Base-by-base conservation (phyloP, 2,329 filamentous ascomycete genomes). In the Pseudogymnoascus sp. region DNA sequence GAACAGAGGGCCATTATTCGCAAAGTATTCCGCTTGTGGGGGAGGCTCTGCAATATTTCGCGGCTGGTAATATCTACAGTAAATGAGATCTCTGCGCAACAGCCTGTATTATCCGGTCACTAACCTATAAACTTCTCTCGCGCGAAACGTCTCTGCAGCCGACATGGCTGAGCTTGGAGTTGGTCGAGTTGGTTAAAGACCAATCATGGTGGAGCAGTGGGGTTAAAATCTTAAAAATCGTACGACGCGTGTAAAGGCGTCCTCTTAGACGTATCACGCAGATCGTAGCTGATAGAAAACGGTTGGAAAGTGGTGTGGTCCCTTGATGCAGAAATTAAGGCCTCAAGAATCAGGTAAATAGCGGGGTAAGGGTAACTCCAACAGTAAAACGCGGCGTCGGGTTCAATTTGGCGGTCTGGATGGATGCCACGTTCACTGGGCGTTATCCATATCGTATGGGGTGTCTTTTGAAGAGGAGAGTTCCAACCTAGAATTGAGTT, bases 21-120 rank as follows among this genome's bases (percentile, higher is more conserved):
- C 11, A 26, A 29, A 21, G 58, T 29, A 21, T 15, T 62, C 44
- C 29, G 62, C 33, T 3, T 10, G 9, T 6, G 60, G 50, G 5
- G 59, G 26, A 17, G 33, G 4, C 21, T 60, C 33, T 41, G 44
- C 2, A 11, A 61, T 36, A 41, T 61, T 59, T 33, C 37, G 59
- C 1, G 66, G 66, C 39, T 67, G 66, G 36, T 67, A 67, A 47
- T 67, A 67, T 37, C 66, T 67, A 47, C 24, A 47, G 37, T 44
- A 24, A 8, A 11, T 50, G 17, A 47, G 41, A 8, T 29, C 21
- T 2, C 24, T 47, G 24, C 26, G 24, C 7, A 26, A 29, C 11
- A 47, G 24, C 7, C 40, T 24, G 8, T 3, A 44, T 44, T 47
- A 4, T 47, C 41, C n/a, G 13, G 41, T 29, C 41, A 47, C 41